Conservation (phyloP, 2,329 filamentous ascomycete species). For the Talaromyces sp. region DNA sequence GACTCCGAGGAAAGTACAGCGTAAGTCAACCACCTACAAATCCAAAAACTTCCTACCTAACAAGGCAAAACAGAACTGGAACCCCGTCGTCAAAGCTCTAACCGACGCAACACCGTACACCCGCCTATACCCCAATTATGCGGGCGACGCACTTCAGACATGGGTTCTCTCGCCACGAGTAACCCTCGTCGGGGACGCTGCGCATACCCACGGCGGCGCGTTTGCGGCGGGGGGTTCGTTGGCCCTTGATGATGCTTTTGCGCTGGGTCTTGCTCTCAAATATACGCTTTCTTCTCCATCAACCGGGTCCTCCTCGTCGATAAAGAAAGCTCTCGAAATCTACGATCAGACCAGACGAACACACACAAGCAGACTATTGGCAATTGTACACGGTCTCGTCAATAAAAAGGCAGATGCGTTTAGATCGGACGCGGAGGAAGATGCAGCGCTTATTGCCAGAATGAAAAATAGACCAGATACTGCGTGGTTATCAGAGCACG, state of each 20-base stretch:
- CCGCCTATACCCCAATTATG: conserved; percentile 40
- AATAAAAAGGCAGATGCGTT: conserved; percentile 7
- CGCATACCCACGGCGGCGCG: conserved; percentile 25
- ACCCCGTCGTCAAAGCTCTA: conserved; percentile 35
- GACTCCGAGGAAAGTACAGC: conserved; percentile 28
- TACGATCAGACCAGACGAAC: conserved; percentile 42
- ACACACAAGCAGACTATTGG: conserved; percentile 38
- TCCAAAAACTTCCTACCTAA: not conserved
- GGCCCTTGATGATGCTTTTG: conserved; percentile 32
- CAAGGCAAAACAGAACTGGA: conserved; percentile 35
- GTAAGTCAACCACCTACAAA: conserved; percentile 4
- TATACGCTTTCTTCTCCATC: conserved; percentile 30
- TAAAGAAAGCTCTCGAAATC: conserved; percentile 29
- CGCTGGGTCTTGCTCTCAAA: conserved; percentile 34
- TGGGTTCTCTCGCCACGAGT: conserved; percentile 36
- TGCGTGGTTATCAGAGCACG: conserved; percentile 45
- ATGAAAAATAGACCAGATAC: conserved; percentile 34
- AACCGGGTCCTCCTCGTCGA: conserved; percentile 8
- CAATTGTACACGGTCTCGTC: conserved; percentile 28
- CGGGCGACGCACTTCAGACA: conserved; percentile 34
- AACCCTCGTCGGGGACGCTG: conserved; percentile 24
- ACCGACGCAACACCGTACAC: conserved; percentile 38
- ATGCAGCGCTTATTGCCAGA: conserved; percentile 31
- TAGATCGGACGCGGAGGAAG: conserved; percentile 23
- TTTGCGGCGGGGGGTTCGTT: conserved; percentile 27